These are phyloP conservation scores for Pisolithus sp. DNA, from an alignment of 768 basidiomycete genomes.

Conservation along the genomic window DNA sequence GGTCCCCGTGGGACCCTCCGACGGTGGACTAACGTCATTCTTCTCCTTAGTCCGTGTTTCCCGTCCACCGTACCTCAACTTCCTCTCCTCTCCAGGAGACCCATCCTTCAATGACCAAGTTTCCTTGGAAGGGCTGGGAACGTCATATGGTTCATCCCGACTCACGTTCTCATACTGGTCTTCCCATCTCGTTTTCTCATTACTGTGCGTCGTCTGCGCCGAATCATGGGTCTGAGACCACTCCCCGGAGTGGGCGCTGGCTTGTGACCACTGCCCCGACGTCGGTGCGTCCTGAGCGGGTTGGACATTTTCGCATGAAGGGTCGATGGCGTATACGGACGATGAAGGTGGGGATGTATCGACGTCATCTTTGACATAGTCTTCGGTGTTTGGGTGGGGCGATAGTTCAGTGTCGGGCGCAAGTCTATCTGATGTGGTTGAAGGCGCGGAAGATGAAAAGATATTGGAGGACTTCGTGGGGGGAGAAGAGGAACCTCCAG, in stretches of 20 bases:
- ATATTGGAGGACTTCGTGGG: no score
- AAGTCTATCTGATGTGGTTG: no score
- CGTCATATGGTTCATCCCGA: conserved; percentile 20
- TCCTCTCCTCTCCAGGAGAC: not conserved
- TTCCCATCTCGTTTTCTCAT: no score
- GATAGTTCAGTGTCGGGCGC: no score
- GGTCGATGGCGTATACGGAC: conserved; percentile 42
- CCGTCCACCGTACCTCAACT: conserved; percentile 20
- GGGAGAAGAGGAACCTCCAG: no score
- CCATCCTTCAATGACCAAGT: not conserved
- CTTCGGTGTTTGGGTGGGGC: conserved; percentile 31
- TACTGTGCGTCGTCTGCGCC: no score
- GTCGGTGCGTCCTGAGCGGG: conserved; percentile 43
- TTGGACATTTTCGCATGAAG: conserved; percentile 36
- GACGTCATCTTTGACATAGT: conserved; percentile 45
- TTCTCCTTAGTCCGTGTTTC: conserved; percentile 15
- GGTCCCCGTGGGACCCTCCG: conserved; percentile 34
- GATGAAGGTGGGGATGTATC: conserved; percentile 35
- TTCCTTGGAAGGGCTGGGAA: conserved; percentile 1
- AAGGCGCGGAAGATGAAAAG: no score
- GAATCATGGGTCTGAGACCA: no score
- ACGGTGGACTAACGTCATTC: conserved; percentile 26
- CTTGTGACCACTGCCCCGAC: conserved; percentile 39
- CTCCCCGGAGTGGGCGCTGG: conserved; percentile 31
- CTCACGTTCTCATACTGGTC: conserved; percentile 16